phyloP scores from a whole-genome alignment of 805 yeast species.

The Pichia paraexigua region DNA sequence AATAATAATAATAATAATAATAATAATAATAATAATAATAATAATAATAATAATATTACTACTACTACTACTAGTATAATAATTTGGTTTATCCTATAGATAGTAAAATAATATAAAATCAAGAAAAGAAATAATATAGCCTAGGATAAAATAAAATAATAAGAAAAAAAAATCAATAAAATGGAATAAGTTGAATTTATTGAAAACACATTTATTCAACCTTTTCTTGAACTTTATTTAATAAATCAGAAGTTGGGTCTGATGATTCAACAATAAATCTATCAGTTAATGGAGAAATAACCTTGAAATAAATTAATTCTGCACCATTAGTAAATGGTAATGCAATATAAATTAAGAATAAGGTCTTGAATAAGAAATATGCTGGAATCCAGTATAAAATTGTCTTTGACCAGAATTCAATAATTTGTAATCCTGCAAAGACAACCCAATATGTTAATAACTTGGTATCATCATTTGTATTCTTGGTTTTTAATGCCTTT shows the following conservation, averaged over 20 bases:
- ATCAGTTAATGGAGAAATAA: conserved; percentile 61
- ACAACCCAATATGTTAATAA: conserved; percentile 97
- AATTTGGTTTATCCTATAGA: background rate
- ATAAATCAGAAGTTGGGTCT: conserved; percentile 30
- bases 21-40: too few species aligned
- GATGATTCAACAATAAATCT: conserved; percentile 26
- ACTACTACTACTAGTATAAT: too few species aligned
- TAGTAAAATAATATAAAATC: too few species aligned
- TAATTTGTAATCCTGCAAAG: conserved; percentile 82
- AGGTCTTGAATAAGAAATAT: conserved; percentile 88
- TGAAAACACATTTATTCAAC: conserved; percentile 25
- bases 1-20: too few species aligned
- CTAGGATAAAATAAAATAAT: too few species aligned
- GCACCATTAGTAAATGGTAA: conserved; percentile 90
- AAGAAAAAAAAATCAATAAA: background rate
- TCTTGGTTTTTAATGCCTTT: conserved; percentile 67
- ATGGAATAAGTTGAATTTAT: background rate
- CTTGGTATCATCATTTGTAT: conserved; percentile 72
- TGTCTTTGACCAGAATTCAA: conserved; percentile 94
- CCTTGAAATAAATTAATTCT: conserved; percentile 49
- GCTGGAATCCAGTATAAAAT: conserved; percentile 94
- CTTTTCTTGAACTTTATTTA: conserved; percentile 40
- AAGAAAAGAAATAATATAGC: too few species aligned
- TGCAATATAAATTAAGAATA: conserved; percentile 79
- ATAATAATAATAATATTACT: too few species aligned